Percentiles rank a stretch among this genome's conserved stretches.
These are phyloP conservation scores for Cadophora luteo-olivacea DNA, from an alignment of 2,329 filamentous ascomycete genomes.

Conservation along the genomic window DNA sequence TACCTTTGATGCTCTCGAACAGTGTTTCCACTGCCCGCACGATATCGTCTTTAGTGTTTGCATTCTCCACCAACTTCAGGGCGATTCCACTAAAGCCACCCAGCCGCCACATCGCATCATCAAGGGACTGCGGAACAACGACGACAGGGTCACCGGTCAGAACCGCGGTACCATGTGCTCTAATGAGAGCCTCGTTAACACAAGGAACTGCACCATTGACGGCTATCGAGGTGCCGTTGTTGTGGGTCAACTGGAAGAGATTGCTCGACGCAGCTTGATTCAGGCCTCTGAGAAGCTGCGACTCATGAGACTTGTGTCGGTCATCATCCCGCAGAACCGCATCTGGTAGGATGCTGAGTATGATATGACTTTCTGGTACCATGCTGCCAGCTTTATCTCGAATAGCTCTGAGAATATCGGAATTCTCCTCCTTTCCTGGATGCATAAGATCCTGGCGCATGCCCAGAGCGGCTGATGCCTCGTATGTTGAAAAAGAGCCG, in stretches of 20 bases:
- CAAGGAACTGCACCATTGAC: constrained; percentile 89
- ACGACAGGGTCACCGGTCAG: constrained; percentile 85
- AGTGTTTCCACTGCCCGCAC: constrained; percentile 82
- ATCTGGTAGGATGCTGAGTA: constrained; percentile 83
- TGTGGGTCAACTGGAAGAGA: constrained; percentile 72
- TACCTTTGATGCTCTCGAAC: constrained; percentile 84
- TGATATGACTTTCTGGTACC: constrained; percentile 79
- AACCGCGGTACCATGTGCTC: constrained; percentile 80
- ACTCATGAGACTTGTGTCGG: constrained; percentile 72
- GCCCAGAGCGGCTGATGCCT: constrained; percentile 88
- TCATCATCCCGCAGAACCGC: constrained; percentile 84
- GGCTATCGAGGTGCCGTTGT: constrained; percentile 78
- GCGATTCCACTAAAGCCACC: constrained; percentile 90
- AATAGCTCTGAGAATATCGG: constrained; percentile 90
- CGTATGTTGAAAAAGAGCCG: constrained; percentile 95
- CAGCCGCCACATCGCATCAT: constrained; percentile 91
- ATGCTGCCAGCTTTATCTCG: constrained; percentile 83
- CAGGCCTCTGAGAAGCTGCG: constrained; percentile 76
- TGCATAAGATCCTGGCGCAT: constrained; percentile 90
- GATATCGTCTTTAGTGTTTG: constrained; percentile 72
- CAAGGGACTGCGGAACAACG: constrained; percentile 80
- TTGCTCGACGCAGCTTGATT: constrained; percentile 74
- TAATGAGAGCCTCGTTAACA: constrained; percentile 86
- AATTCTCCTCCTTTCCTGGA: constrained; percentile 86
- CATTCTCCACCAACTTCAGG: constrained; percentile 82